A percentile compares a stretch with the other conserved stretches of the same genome.
These are phyloP conservation scores for Pleurotus salmoneostramineus DNA, from an alignment of 768 basidiomycete species.

Conservation along the genomic window DNA sequence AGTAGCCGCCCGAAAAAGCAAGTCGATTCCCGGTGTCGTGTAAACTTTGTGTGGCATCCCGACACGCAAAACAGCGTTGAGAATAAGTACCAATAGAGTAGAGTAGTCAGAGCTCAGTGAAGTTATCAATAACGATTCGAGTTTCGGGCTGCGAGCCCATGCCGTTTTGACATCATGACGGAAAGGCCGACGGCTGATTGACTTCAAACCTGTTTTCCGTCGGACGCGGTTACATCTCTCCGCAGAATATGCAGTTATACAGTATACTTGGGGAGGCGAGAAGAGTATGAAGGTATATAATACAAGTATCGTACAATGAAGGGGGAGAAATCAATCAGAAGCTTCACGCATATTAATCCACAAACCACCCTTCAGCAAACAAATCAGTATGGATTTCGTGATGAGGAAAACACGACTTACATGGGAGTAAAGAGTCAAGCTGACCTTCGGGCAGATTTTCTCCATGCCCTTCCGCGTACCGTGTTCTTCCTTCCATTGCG, in stretches of 20 bases:
- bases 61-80: too few species aligned
- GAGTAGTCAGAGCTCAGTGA: too few species aligned
- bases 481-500: slow-evolving; percentile 35
- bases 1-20: neutral
- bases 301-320: too few species aligned
- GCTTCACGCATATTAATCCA: slow-evolving; percentile 48
- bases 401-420: slow-evolving; percentile 22
- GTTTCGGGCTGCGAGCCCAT: too few species aligned
- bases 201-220: too few species aligned
- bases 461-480: slow-evolving; percentile 48
- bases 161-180: neutral
- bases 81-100: too few species aligned
- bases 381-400: neutral
- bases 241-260: too few species aligned
- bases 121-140: too few species aligned
- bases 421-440: slow-evolving; percentile 50
- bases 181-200: neutral
- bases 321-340: neutral
- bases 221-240: too few species aligned
- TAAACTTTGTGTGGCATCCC: neutral
- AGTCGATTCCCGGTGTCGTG: neutral
- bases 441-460: slow-evolving; percentile 45
- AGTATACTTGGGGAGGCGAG: too few species aligned
- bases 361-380: slow-evolving; percentile 38
- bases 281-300: too few species aligned